phyloP scores from a whole-genome alignment of 148 eudicot species.

The Rhododendron henanense region DNA sequence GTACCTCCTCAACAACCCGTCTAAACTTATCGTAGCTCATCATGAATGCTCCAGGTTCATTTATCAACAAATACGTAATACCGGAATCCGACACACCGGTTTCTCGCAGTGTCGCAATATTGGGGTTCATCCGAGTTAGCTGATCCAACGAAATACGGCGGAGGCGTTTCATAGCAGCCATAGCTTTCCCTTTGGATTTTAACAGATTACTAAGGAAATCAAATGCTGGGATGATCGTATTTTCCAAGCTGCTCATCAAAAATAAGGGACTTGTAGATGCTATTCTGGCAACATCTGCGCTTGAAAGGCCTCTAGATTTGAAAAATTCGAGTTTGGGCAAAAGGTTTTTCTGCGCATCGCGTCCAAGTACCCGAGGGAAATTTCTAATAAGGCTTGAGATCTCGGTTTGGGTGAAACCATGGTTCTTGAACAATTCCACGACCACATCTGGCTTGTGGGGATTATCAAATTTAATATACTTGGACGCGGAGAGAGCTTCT shows the following conservation, averaged over 20 bases:
- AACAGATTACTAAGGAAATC: background rate
- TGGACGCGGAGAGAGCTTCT: background rate
- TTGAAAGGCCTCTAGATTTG: background rate
- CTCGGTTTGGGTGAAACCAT: background rate
- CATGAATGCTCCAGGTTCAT: constrained; percentile 2
- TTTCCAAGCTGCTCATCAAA: background rate
- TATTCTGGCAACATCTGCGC: background rate
- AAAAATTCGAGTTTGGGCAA: background rate
- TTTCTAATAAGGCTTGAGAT: background rate
- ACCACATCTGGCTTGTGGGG: background rate
- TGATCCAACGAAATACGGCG: background rate
- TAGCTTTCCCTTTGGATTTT: background rate
- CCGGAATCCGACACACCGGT: background rate
- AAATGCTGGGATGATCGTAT: background rate
- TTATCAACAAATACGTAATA: constrained; percentile 2
- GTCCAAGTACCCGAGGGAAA: background rate
- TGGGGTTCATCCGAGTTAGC: background rate
- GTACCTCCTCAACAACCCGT: constrained; percentile 18
- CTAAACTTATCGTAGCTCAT: background rate
- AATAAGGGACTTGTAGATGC: background rate
- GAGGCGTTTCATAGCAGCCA: background rate
- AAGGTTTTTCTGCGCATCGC: background rate
- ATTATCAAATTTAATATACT: background rate
- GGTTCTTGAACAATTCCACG: background rate
- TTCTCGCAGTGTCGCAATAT: background rate